phyloP scores from a whole-genome alignment of 2,329 filamentous ascomycete species.

The Cercospora sp. region DNA sequence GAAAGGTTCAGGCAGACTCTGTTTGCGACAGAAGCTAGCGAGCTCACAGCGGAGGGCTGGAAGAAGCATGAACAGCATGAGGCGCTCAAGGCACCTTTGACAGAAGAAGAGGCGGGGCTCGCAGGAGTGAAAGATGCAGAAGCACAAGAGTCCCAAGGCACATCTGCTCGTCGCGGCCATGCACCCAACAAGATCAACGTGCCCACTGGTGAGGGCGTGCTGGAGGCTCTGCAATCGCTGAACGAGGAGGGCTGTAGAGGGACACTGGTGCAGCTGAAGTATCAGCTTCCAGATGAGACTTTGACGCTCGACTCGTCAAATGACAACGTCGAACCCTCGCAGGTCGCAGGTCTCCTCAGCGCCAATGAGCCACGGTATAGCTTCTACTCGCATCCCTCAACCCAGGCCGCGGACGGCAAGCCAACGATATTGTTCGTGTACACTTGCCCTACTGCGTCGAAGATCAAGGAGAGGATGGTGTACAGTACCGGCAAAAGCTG shows the following conservation, averaged over 20 bases:
- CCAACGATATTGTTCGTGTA: constrained; percentile 74
- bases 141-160: constrained; percentile 72
- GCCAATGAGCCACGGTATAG: constrained; percentile 71
- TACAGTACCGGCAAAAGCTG: constrained; percentile 64
- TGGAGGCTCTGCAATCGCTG: constrained; percentile 63
- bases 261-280: constrained; percentile 31
- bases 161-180: constrained; percentile 56
- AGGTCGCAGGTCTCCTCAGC: constrained; percentile 64
- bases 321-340: constrained; percentile 56
- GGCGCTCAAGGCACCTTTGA: constrained; percentile 65
- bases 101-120: constrained; percentile 72
- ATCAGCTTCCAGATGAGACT: constrained; percentile 63
- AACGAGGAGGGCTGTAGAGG: constrained; percentile 45
- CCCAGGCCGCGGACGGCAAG: constrained; percentile 46
- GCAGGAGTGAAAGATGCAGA: constrained; percentile 74
- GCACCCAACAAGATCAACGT: constrained; percentile 52
- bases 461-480: constrained; percentile 83
- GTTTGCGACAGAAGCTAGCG: constrained; percentile 68
- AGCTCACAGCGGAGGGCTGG: constrained; percentile 71
- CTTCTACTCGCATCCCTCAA: constrained; percentile 69
- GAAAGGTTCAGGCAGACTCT: constrained; percentile 77
- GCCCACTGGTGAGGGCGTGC: constrained; percentile 61
- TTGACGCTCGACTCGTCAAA: constrained; percentile 64
- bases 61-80: constrained; percentile 69
- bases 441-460: constrained; percentile 70